phyloP scores from a whole-genome alignment of 371 early-diverging fungal genomes.

The Syncephalis plumigaleata region DNA sequence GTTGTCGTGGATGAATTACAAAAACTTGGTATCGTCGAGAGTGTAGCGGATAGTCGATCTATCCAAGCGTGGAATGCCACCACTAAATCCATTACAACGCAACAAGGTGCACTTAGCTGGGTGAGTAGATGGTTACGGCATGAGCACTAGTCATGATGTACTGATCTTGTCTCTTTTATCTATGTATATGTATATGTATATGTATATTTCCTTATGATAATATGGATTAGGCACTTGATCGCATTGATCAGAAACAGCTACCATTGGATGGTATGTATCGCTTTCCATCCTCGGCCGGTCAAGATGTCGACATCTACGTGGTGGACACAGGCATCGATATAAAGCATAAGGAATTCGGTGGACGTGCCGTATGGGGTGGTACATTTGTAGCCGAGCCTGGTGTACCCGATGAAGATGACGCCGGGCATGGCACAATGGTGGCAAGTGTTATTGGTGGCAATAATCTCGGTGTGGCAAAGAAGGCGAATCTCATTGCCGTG shows the following conservation, averaged over 20 bases:
- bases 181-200: too few species aligned
- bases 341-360: constrained; percentile 50
- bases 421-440: constrained; percentile 62
- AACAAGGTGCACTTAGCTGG: too few species aligned
- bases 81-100: too few species aligned
- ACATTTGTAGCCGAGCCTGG: constrained; percentile 7
- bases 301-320: constrained; percentile 44
- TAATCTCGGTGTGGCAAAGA: constrained; percentile 53
- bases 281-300: constrained; percentile 19
- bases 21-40: too few species aligned
- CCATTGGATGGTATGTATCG: constrained; percentile 10
- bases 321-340: constrained; percentile 60
- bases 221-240: constrained; percentile 14
- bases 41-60: too few species aligned
- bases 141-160: too few species aligned
- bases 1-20: too few species aligned
- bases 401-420: constrained; percentile 18
- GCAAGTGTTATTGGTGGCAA: constrained; percentile 43
- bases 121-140: too few species aligned
- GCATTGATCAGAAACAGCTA: constrained; percentile 15
- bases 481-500: constrained; percentile 30
- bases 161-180: too few species aligned
- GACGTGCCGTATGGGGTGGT: constrained; percentile 40
- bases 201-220: too few species aligned
- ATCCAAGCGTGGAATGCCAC: too few species aligned